Base-by-base conservation (phyloP, 257 asterid species). In the Nicotiana tomentosiformis region DNA sequence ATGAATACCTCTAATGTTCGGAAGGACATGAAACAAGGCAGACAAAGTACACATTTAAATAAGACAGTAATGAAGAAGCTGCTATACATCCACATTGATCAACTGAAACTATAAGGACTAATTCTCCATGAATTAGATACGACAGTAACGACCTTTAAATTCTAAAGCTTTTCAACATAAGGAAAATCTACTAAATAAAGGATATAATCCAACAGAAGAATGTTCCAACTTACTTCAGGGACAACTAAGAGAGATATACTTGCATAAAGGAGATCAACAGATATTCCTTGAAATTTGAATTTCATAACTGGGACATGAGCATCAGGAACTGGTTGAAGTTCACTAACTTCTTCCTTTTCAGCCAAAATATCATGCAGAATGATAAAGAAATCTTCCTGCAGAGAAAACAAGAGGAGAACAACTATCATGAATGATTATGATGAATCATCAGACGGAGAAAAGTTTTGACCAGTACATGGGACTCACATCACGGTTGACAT, bases 271-370 rank as follows among this genome's bases (percentile, higher is more conserved):
- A 87, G 90, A 68, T 85, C 90, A 58, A 87, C 62, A 12, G 90
- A 85, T 51, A 85, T 76, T 69, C 87, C 90, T 68, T 78, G 81
- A 56, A 85, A 87, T 65, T 85, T 87, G 86, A 87, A 87, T 81
- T 39, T 87, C 88, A 87, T 82, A 66, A 85, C 88, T 20, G 90
- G 88, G 15, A 87, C 88, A 78, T 85, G 87, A 78, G 88, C 90
- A 78, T 87, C 90, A 83, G 90, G 87, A 10, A 87, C 87, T 46
- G 87, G 88, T 70, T 85, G 90, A 66, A 87, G 77, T 67, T 85
- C 88, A 61, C 84, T 69, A 26, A 87, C 90, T 78, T 85, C 88
- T 77, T 84, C 86, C 86, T 85, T 87, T 46, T 87, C 88, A 12
- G 87, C 83, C 65, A 87, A 66, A 83, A 85, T 87, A 62, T 81